A percentile compares a stretch with the other conserved stretches of the same genome.
phyloP scores from a whole-genome alignment of 2,329 filamentous ascomycete genomes.

The Colletotrichum sp. region DNA sequence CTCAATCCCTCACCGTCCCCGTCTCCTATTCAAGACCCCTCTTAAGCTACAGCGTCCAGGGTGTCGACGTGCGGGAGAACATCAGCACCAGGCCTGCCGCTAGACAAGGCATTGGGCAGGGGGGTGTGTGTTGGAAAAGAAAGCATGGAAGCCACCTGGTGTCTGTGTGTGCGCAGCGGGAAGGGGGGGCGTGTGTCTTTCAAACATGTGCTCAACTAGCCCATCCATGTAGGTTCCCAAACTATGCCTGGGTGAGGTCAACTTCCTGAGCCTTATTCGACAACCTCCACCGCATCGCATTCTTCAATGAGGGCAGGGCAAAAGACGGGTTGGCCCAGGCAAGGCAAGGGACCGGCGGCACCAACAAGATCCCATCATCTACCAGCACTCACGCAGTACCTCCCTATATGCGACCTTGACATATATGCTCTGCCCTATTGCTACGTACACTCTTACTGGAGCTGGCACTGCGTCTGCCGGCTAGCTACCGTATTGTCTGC shows the following conservation, averaged over 20 bases:
- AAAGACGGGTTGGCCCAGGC: slow-evolving; percentile 12
- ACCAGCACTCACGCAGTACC: not conserved
- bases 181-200: slow-evolving; percentile 14
- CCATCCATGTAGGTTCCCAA: slow-evolving; percentile 21
- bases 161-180: slow-evolving; percentile 12
- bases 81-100: slow-evolving; percentile 15
- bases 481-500: not conserved
- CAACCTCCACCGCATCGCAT: slow-evolving; percentile 21
- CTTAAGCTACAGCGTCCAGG: not conserved
- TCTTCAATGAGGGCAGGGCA: slow-evolving; percentile 22
- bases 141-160: slow-evolving; percentile 20
- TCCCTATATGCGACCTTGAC: slow-evolving; percentile 19
- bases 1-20: not conserved
- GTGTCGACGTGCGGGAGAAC: slow-evolving; percentile 15
- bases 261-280: slow-evolving; percentile 20
- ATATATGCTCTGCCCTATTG: slow-evolving; percentile 19
- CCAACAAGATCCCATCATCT: slow-evolving; percentile 17
- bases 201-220: slow-evolving; percentile 20
- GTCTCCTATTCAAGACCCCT: slow-evolving; percentile 1
- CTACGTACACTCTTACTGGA: not conserved
- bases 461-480: not conserved
- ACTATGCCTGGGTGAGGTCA: slow-evolving; percentile 16
- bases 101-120: not conserved
- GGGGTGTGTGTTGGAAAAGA: slow-evolving; percentile 14
- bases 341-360: slow-evolving; percentile 12